A percentile compares a stretch with the other conserved stretches of the same genome.
These are phyloP conservation scores for Russula virescens DNA, from an alignment of 768 basidiomycete species.

Conservation along the genomic window DNA sequence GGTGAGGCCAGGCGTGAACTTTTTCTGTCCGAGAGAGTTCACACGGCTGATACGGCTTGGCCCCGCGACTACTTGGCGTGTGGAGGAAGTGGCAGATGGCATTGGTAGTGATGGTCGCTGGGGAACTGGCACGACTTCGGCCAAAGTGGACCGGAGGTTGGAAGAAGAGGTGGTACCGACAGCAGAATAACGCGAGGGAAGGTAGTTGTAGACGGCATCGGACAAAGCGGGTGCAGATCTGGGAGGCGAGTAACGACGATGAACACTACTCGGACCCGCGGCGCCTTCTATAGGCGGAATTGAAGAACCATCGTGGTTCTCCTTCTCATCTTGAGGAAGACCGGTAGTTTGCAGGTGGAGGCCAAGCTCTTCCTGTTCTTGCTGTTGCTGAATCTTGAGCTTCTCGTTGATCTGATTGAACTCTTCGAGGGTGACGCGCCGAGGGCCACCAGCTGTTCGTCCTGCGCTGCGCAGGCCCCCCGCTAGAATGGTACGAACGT, in stretches of 20 bases:
- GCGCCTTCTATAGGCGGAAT: background rate
- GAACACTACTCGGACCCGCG: background rate
- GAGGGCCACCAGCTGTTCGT: constrained; percentile 33
- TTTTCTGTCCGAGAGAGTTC: constrained; percentile 19
- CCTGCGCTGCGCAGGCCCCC: constrained; percentile 33
- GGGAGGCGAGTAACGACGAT: constrained; percentile 23
- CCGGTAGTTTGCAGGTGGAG: constrained; percentile 8
- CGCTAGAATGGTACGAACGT: constrained; percentile 27
- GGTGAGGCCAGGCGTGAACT: constrained; percentile 27
- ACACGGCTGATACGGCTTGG: constrained; percentile 24
- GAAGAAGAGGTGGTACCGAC: constrained; percentile 13
- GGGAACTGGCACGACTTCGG: constrained; percentile 23
- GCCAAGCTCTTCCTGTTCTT: constrained; percentile 25
- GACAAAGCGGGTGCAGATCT: constrained; percentile 14
- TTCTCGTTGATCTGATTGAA: constrained; percentile 32
- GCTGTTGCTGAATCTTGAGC: constrained; percentile 17
- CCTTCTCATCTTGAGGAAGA: constrained; percentile 23
- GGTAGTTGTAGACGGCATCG: constrained; percentile 5
- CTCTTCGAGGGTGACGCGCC: constrained; percentile 37
- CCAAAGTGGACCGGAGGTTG: constrained; percentile 16
- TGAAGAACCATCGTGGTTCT: constrained; percentile 17
- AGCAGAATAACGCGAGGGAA: constrained; percentile 11
- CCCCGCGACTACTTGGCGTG: constrained; percentile 19
- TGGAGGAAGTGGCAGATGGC: constrained; percentile 10
- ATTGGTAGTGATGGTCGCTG: constrained; percentile 21